phyloP scores from a whole-genome alignment of 1,284 basidiomycete genomes.

The Anthracocystis walkeri region DNA sequence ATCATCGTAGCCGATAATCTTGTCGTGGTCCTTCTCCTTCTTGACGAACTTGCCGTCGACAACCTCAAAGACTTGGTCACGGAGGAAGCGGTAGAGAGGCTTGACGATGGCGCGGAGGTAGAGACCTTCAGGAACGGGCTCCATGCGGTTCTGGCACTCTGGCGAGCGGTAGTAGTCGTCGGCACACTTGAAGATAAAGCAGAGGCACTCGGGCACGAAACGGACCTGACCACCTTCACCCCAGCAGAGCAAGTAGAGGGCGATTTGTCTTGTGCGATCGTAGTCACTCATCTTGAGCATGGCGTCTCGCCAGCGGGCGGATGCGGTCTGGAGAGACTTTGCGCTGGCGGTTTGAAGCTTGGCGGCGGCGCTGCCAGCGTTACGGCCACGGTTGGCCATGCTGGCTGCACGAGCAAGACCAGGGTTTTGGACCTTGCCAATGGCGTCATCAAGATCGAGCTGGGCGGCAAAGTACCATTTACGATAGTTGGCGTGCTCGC shows the following conservation, averaged over 20 bases:
- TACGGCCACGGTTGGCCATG: slow-evolving; percentile 74
- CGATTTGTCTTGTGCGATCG: slow-evolving; percentile 94
- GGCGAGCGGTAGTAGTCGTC: slow-evolving; percentile 99
- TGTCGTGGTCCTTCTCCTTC: slow-evolving; percentile 90
- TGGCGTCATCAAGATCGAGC: slow-evolving; percentile 96
- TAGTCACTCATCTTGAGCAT: slow-evolving; percentile 99
- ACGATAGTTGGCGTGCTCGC: slow-evolving; percentile 73
- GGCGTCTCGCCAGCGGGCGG: slow-evolving; percentile 93
- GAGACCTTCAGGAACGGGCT: slow-evolving; percentile 93
- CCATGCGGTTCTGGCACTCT: slow-evolving; percentile 94
- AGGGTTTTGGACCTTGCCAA: slow-evolving; percentile 91
- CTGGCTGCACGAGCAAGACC: slow-evolving; percentile 86
- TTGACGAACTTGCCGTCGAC: slow-evolving; percentile 92
- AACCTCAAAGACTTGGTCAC: slow-evolving; percentile 98
- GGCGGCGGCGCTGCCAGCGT: slow-evolving; percentile 66
- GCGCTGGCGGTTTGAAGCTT: slow-evolving; percentile 76
- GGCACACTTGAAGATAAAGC: slow-evolving; percentile 99
- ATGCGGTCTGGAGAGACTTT: slow-evolving; percentile 84
- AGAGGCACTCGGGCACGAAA: slow-evolving; percentile 96
- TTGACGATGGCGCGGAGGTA: slow-evolving; percentile 92
- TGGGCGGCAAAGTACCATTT: slow-evolving; percentile 99
- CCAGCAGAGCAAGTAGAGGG: slow-evolving; percentile 95
- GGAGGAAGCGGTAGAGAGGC: slow-evolving; percentile 95
- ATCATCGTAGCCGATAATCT: slow-evolving; percentile 98
- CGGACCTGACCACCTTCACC: slow-evolving; percentile 98